A percentile compares a stretch with the other conserved stretches of the same genome.
These are phyloP conservation scores for Candida silvatica DNA, from an alignment of 805 yeast genomes.

Conservation along the genomic window DNA sequence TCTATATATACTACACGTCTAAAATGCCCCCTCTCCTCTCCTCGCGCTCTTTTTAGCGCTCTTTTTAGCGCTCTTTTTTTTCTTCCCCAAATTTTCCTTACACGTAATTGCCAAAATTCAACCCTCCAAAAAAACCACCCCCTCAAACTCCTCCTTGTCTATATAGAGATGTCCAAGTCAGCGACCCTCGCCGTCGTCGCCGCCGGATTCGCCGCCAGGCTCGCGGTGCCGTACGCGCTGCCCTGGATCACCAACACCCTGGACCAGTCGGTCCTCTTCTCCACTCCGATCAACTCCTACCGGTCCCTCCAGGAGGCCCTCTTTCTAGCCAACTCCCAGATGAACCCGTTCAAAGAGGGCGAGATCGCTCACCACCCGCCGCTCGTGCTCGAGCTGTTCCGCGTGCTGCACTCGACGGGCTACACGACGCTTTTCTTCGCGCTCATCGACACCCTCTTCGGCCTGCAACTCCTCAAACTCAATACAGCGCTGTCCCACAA, in stretches of 20 bases:
- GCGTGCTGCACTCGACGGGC: constrained; percentile 20
- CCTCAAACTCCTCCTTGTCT: too few relatives aligned
- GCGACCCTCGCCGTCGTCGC: too few relatives aligned
- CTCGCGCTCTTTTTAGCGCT: not conserved
- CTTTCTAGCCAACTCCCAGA: constrained; percentile 44
- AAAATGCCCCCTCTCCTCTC: not conserved
- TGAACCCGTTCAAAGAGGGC: constrained; percentile 64
- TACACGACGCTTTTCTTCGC: constrained; percentile 38
- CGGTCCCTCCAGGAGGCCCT: constrained; percentile 59
- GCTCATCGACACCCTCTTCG: constrained; percentile 48
- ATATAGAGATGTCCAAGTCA: too few relatives aligned
- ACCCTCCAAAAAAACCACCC: too few relatives aligned
- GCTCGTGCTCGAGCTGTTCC: constrained; percentile 46
- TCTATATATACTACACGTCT: constrained; percentile 1
- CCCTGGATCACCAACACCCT: constrained; percentile 26
- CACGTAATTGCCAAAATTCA: too few relatives aligned
- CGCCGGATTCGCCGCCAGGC: constrained; percentile 19
- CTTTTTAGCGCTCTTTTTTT: constrained; percentile 4
- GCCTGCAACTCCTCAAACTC: constrained; percentile 42
- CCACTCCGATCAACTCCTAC: constrained; percentile 70
- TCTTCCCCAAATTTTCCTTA: too few relatives aligned
- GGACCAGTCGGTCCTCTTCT: constrained; percentile 49
- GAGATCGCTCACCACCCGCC: constrained; percentile 88
- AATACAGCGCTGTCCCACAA: constrained; percentile 29
- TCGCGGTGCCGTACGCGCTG: constrained; percentile 18